Evolutionary conservation across 148 eudicot species (phyloP), one percentile per base, ranked within the genome.

Genomic region (Persicaria maculosa): DNA sequence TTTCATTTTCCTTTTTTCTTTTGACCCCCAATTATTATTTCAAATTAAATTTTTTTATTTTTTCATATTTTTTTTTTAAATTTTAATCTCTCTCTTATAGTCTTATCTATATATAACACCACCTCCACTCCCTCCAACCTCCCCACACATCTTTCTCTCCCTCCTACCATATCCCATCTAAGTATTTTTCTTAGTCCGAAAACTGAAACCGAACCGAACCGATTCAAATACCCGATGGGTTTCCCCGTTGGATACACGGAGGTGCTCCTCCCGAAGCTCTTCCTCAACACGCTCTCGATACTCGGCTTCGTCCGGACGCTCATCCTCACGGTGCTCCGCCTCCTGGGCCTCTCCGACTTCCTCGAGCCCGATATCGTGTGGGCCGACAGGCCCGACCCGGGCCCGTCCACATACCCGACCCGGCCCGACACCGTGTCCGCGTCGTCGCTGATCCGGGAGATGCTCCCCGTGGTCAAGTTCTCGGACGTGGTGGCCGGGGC

Each of bases 401-500:
- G 22, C 15, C 16, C 75, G 0, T 31, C 40, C 0, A 54, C 47
- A 0, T 73, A 71, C 53, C 50, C 75, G 50, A 0, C 72, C 72
- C 40, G 54, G 1, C 72, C 79, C 31, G 85, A 84, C 19, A 87
- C 91, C 14, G 72, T 84, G n/a, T 85, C 97, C 4, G 86, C 94
- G 0, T 77, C 94, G 0, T 77, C 79, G 25, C 74, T 92, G 57
- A 84, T 95, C 72, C 90, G 86, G 16, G 96, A 95, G 52, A 77
- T 90, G 44, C 80, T 92, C 1, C 97, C 98, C 1, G 91, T 84
- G 4, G 88, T 85, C 59, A 92, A 77, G 54, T 88, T 82, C 76
- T 77, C 81, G 1, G 92, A 90, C 57, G 71, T 90, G 43, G 74
- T 2, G 25, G 11, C 76, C 22, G 75, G 40, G 14, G 89, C 86